Conservation (phyloP, 1,284 basidiomycete genomes). For the Erythrobasidium hasegawianum region DNA sequence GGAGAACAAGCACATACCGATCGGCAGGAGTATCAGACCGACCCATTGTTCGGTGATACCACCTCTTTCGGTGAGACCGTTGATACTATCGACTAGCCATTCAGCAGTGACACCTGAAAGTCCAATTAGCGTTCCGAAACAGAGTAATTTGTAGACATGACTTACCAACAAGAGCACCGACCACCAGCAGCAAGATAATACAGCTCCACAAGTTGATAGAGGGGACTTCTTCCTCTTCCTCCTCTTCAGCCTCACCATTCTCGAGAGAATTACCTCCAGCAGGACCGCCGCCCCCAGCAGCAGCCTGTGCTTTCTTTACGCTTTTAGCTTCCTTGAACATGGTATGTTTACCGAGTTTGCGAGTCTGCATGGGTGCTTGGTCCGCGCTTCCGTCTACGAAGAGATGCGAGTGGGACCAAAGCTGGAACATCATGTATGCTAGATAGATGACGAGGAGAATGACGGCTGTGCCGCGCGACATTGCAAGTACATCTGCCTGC, state of each 20-base stretch:
- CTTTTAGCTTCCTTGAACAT: conserved; percentile 41
- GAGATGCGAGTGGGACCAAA: conserved; percentile 73
- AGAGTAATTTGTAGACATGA: conserved; percentile 48
- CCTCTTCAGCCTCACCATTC: conserved; percentile 49
- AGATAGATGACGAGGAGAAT: conserved; percentile 63
- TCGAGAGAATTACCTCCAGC: conserved; percentile 1
- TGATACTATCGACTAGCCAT: conserved; percentile 46
- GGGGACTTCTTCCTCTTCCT: conserved; percentile 54
- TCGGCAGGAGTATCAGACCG: conserved; percentile 48
- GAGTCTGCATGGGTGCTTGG: conserved; percentile 42
- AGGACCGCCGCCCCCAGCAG: conserved; percentile 1
- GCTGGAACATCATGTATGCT: conserved; percentile 66
- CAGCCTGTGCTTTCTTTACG: conserved; percentile 27
- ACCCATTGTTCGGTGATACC: conserved; percentile 55
- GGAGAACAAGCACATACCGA: conserved; percentile 40
- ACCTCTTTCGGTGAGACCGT: conserved; percentile 50
- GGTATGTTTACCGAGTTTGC: conserved; percentile 36
- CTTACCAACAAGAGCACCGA: conserved; percentile 61
- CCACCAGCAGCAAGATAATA: conserved; percentile 56
- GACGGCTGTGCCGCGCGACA: conserved; percentile 77
- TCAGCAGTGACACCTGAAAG: neutral
- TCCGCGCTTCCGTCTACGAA: conserved; percentile 54
- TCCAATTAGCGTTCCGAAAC: conserved; percentile 5
- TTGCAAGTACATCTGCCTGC: conserved; percentile 58
- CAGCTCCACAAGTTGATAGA: conserved; percentile 58